phyloP scores from a whole-genome alignment of 495 filamentous ascomycete genomes.

The Aspergillus taichungensis region DNA sequence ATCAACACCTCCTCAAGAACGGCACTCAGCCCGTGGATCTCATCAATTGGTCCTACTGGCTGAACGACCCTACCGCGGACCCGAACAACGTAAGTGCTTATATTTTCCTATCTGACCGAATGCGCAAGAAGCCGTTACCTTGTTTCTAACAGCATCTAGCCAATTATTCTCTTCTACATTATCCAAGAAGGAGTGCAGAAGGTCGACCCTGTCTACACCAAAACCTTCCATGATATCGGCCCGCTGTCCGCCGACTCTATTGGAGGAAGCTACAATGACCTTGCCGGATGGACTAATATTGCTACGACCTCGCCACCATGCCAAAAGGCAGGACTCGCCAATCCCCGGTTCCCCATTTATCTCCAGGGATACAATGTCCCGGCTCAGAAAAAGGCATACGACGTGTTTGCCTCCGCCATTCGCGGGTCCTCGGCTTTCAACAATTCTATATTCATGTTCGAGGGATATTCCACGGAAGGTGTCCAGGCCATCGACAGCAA shows the following conservation, averaged over 20 bases:
- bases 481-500: slow-evolving; percentile 28
- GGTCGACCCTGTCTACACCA: slow-evolving; percentile 32
- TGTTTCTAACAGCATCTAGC: slow-evolving; percentile 5
- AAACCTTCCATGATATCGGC: slow-evolving; percentile 36
- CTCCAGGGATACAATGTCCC: slow-evolving; percentile 33
- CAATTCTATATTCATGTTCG: slow-evolving; percentile 44
- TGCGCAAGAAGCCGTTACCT: too few species aligned
- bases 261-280: slow-evolving; percentile 35
- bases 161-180: slow-evolving; percentile 43
- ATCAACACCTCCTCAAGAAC: slow-evolving; percentile 31
- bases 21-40: slow-evolving; percentile 31
- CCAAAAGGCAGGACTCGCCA: slow-evolving; percentile 36
- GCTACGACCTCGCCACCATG: slow-evolving; percentile 26
- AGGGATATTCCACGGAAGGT: slow-evolving; percentile 42
- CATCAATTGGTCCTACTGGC: slow-evolving; percentile 45
- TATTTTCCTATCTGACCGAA: neutral
- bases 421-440: slow-evolving; percentile 22
- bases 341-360: slow-evolving; percentile 44
- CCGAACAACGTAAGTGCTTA: slow-evolving; percentile 18
- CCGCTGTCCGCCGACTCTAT: slow-evolving; percentile 25
- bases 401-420: slow-evolving; percentile 25
- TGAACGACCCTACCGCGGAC: slow-evolving; percentile 32
- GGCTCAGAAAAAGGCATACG: slow-evolving; percentile 32
- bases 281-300: slow-evolving; percentile 35
- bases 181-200: slow-evolving; percentile 40